Evolutionary conservation across 805 yeast species (phyloP), one percentile per base, ranked within the genome.

Genomic region (Nakazawaea wickerhamii): DNA sequence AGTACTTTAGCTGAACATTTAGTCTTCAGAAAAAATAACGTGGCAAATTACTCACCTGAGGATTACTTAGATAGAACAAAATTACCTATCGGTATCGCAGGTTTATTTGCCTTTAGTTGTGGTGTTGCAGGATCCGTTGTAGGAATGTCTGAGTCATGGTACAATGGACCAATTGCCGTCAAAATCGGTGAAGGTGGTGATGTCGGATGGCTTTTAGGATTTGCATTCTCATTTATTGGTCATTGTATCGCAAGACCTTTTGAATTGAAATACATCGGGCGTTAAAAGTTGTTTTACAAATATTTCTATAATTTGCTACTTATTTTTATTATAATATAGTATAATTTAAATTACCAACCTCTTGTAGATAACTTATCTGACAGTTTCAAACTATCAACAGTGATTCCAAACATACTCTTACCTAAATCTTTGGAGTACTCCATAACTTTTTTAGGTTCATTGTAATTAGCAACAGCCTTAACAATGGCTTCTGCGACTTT

Each of bases 401-500:
- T 73, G 36, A 77, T 70, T 43, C 93, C 93, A 46, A 79, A 77
- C 91, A 84, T 84, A 59, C 81, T 73, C 49, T 81, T 79, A 38
- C 93, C 93, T 49, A 84, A 69, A 52, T 78, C 83, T 30, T 81
- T 78, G 36, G 87, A 79, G 48, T 69, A 77, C 55, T 81, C 81
- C 57, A 84, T 71, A 21, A 84, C 61, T 52, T 73, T 69, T 50
- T 57, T 55, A 19, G 88, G 75, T 52, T 81, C 83, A 46, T 78
- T 63, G 67, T 64, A 84, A 56, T 81, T 75, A 33, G 88, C 81
- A 23, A 84, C 87, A 11, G 90, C 87, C 58, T 81, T 77, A 35
- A 84, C 93, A 58, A 84, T 80, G n/a, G 91, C 88, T 49, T 64
- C 70, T 30, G 93, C 93, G 52, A 84, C 70, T 57, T 73, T 73